These are phyloP conservation scores for Paracamarosporium sp. DNA, from an alignment of 2,329 filamentous ascomycete genomes.

Conservation along the genomic window DNA sequence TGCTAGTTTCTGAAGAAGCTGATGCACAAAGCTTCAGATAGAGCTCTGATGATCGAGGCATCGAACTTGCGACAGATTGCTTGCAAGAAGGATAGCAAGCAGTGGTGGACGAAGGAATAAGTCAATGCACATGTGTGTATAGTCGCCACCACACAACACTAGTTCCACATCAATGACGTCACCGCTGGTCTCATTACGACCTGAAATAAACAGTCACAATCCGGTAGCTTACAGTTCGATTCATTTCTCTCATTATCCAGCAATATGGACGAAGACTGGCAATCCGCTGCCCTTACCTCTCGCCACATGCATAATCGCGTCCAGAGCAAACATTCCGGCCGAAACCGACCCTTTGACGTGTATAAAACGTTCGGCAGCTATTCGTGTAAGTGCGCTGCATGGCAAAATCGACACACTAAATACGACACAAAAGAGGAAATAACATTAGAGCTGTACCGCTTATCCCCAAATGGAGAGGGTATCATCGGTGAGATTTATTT, in stretches of 20 bases:
- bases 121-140: too few species aligned
- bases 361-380: constrained; percentile 32
- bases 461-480: constrained; percentile 26
- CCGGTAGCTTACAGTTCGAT: background rate
- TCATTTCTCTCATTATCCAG: background rate
- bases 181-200: too few species aligned
- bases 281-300: constrained; percentile 28
- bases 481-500: constrained; percentile 26
- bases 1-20: too few species aligned
- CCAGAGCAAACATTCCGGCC: constrained; percentile 17
- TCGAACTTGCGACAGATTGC: too few species aligned
- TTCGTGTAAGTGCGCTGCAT: constrained; percentile 26
- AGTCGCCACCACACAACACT: too few species aligned
- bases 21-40: too few species aligned
- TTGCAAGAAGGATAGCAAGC: too few species aligned
- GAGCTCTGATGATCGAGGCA: too few species aligned
- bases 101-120: too few species aligned
- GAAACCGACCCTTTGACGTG: constrained; percentile 25
- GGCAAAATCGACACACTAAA: constrained; percentile 14
- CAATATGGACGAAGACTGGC: constrained; percentile 25
- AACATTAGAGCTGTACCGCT: constrained; percentile 24
- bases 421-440: constrained; percentile 10
- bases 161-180: too few species aligned
- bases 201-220: too few species aligned
- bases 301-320: constrained; percentile 35